Conservation (phyloP, 2,329 filamentous ascomycete genomes). For the Pezicula radicicola region DNA sequence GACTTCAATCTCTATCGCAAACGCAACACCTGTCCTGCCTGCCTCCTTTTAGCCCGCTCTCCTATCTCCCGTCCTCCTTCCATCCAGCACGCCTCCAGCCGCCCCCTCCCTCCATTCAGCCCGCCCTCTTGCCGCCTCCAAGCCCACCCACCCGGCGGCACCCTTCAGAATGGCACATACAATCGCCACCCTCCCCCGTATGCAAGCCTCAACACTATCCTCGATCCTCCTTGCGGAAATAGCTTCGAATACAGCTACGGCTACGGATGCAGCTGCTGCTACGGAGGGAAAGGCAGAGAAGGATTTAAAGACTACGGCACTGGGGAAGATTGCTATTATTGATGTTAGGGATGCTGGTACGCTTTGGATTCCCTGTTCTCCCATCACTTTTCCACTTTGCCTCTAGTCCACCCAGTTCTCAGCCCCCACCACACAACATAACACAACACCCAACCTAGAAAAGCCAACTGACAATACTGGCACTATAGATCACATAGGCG, state of each 20-base stretch:
- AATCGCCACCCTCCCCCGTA: conserved; percentile 24
- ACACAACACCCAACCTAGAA: background rate
- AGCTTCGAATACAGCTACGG: background rate
- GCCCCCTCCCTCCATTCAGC: background rate
- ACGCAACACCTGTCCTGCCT: too few species aligned
- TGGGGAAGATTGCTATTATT: conserved; percentile 61
- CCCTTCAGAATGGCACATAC: conserved; percentile 14
- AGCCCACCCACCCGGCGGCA: background rate
- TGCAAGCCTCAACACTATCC: conserved; percentile 25
- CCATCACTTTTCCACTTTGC: too few species aligned
- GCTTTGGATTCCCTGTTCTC: too few species aligned
- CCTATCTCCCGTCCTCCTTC: background rate
- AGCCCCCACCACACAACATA: background rate
- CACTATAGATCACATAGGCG: conserved; percentile 75
- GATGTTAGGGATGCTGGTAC: too few species aligned
- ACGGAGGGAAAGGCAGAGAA: background rate
- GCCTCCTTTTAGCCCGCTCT: background rate
- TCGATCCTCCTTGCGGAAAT: conserved; percentile 22
- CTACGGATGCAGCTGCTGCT: background rate
- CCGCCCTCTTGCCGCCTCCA: too few species aligned
- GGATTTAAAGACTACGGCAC: background rate
- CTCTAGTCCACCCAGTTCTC: conserved; percentile 7
- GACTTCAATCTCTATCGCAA: too few species aligned
- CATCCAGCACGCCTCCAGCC: background rate
- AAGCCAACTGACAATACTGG: background rate